phyloP scores from a whole-genome alignment of 2,329 filamentous ascomycete genomes.

The Diaporthe longicolla region DNA sequence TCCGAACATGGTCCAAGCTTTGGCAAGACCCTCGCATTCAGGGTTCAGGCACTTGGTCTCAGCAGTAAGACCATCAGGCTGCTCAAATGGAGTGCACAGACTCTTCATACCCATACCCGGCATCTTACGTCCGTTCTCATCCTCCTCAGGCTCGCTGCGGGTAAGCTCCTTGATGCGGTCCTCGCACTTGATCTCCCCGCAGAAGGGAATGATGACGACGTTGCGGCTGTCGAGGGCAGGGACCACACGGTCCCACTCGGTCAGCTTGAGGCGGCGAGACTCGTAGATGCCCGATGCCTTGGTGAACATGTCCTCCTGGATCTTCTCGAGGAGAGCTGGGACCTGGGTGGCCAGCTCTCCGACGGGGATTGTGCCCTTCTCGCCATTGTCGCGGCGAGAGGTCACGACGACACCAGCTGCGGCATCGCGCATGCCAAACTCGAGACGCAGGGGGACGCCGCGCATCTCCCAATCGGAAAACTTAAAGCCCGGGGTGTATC shows the following conservation, averaged over 20 bases:
- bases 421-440: slow-evolving; percentile 95
- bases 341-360: slow-evolving; percentile 80
- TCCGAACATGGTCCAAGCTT: slow-evolving; percentile 95
- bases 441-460: slow-evolving; percentile 92
- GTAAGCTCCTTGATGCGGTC: slow-evolving; percentile 96
- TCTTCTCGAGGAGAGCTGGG: slow-evolving; percentile 86
- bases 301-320: slow-evolving; percentile 85
- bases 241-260: slow-evolving; percentile 91
- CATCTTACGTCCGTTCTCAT: slow-evolving; percentile 54
- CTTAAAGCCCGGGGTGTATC: slow-evolving; percentile 96
- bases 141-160: slow-evolving; percentile 65
- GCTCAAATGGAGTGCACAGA: slow-evolving; percentile 83
- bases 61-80: slow-evolving; percentile 84
- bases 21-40: slow-evolving; percentile 79
- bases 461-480: slow-evolving; percentile 99
- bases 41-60: slow-evolving; percentile 95
- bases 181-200: slow-evolving; percentile 85
- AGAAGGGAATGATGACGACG: slow-evolving; percentile 92
- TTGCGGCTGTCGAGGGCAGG: slow-evolving; percentile 94
- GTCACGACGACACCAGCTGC: slow-evolving; percentile 58
- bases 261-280: slow-evolving; percentile 84
- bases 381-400: slow-evolving; percentile 83
- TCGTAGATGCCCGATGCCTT: slow-evolving; percentile 85
- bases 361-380: slow-evolving; percentile 86
- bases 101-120: slow-evolving; percentile 75